Percentiles rank a stretch among this genome's conserved stretches.
Conservation (phyloP, 257 asterid species). For the Primulina huaijiensis region DNA sequence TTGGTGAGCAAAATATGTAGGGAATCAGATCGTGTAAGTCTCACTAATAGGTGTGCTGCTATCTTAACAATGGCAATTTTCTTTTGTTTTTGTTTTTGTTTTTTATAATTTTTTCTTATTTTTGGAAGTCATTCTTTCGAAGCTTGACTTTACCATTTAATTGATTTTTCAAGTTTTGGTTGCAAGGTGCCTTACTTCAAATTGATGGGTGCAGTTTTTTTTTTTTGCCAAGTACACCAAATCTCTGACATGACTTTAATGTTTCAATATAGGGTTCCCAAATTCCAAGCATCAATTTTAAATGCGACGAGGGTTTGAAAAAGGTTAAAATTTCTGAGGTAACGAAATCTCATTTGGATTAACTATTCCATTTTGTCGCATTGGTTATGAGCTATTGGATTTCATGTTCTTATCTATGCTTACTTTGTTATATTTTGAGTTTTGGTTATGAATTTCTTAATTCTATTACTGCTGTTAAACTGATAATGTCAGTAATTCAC, state of each 20-base stretch:
- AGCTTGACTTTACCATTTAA: constrained; percentile 1
- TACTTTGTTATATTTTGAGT: background rate
- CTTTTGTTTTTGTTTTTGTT: no score
- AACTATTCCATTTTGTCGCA: constrained; percentile 18
- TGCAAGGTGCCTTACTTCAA: constrained; percentile 14
- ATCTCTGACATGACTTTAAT: constrained; percentile 25
- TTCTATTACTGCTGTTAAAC: constrained; percentile 1
- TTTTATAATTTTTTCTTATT: no score
- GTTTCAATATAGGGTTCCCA: constrained; percentile 49
- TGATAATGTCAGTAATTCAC: background rate
- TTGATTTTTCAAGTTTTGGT: constrained; percentile 11
- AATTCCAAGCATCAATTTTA: constrained; percentile 60
- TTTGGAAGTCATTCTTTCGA: background rate
- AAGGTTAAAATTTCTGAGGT: constrained; percentile 77
- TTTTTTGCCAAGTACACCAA: background rate
- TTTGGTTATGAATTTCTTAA: background rate
- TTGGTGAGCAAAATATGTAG: constrained; percentile 12
- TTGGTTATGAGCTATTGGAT: background rate
- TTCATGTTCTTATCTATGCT: constrained; percentile 8
- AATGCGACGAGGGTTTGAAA: constrained; percentile 58
- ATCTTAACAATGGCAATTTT: constrained; percentile 3
- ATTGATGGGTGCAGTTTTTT: constrained; percentile 19
- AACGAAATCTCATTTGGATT: constrained; percentile 26
- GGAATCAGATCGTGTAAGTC: constrained; percentile 17
- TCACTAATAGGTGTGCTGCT: constrained; percentile 20